Conservation (phyloP, 2,329 filamentous ascomycete species). For the Torrubiella hemipterigena region DNA sequence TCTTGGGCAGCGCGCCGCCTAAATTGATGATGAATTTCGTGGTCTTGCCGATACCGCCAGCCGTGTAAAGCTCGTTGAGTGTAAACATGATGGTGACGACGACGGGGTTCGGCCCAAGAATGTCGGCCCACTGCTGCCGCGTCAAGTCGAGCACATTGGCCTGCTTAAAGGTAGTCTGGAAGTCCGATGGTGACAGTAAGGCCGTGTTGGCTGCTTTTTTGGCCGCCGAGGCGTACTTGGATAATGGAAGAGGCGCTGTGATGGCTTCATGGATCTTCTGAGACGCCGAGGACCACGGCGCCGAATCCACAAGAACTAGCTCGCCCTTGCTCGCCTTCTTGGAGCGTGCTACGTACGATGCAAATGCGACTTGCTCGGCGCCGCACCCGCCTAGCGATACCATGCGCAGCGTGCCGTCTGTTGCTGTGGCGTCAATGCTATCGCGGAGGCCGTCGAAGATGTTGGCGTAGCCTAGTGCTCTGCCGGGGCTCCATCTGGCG, state of each 20-base stretch:
- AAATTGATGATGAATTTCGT: conserved; percentile 64
- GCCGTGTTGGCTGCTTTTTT: conserved; percentile 30
- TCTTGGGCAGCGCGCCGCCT: conserved; percentile 42
- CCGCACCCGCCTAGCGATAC: conserved; percentile 45
- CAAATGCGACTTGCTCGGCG: conserved; percentile 48
- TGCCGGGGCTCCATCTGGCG: conserved; percentile 77
- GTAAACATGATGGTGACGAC: conserved; percentile 86
- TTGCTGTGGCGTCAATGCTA: conserved; percentile 13
- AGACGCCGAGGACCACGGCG: conserved; percentile 59
- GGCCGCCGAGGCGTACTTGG: conserved; percentile 39
- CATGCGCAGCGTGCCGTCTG: conserved; percentile 19
- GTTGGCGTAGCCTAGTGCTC: conserved; percentile 68
- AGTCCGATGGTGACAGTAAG: conserved; percentile 23
- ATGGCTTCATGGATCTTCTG: conserved; percentile 44
- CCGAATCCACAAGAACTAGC: conserved; percentile 68
- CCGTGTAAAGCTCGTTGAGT: conserved; percentile 84
- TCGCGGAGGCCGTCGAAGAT: conserved; percentile 30
- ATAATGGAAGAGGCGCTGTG: conserved; percentile 35
- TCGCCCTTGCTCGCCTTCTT: conserved; percentile 16
- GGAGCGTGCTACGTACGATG: conserved; percentile 24
- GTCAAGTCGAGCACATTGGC: conserved; percentile 35
- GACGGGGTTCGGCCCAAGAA: conserved; percentile 23
- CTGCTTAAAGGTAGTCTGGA: conserved; percentile 31
- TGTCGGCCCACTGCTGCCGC: conserved; percentile 16
- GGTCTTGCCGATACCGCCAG: conserved; percentile 58